phyloP scores from a whole-genome alignment of 2,329 filamentous ascomycete genomes.

The Calonectria pteridis region DNA sequence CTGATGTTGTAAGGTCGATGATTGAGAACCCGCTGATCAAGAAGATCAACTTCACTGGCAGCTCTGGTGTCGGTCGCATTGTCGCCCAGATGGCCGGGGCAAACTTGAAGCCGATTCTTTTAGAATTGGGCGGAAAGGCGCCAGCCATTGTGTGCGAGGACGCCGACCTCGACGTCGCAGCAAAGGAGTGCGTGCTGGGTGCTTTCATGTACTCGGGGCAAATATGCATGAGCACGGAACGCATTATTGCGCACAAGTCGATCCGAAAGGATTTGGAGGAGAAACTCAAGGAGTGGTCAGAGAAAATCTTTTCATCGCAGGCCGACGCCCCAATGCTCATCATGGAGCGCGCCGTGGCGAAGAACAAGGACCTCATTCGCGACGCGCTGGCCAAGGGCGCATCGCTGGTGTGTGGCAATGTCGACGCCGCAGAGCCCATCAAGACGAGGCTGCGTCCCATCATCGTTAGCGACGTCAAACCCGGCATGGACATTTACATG shows the following conservation, averaged over 20 bases:
- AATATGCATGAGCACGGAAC: constrained; percentile 79
- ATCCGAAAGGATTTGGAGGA: constrained; percentile 49
- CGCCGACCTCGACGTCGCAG: constrained; percentile 58
- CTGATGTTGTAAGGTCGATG: constrained; percentile 50
- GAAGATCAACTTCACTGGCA: constrained; percentile 30
- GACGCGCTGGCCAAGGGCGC: constrained; percentile 73
- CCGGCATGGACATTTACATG: constrained; percentile 78
- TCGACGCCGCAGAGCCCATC: constrained; percentile 44
- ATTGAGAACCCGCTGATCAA: constrained; percentile 47
- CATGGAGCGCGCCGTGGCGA: constrained; percentile 7
- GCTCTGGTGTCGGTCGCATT: constrained; percentile 52
- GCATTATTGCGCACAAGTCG: constrained; percentile 56
- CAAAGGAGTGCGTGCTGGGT: constrained; percentile 40
- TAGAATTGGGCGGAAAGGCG: constrained; percentile 64
- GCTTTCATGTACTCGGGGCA: constrained; percentile 74
- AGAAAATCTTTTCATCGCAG: constrained; percentile 12
- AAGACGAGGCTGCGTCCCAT: constrained; percentile 68
- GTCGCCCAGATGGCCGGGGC: constrained; percentile 53
- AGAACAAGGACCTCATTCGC: constrained; percentile 65
- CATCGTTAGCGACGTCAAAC: constrained; percentile 71
- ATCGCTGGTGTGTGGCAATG: constrained; percentile 55
- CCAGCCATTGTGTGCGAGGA: constrained; percentile 58
- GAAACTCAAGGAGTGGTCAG: constrained; percentile 16
- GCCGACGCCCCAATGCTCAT: constrained; percentile 21
- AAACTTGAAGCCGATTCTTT: constrained; percentile 58